Evolutionary conservation across 2,329 filamentous ascomycete species (phyloP), one percentile per base, ranked within the genome.

Genomic region (Ophiostoma sp.): DNA sequence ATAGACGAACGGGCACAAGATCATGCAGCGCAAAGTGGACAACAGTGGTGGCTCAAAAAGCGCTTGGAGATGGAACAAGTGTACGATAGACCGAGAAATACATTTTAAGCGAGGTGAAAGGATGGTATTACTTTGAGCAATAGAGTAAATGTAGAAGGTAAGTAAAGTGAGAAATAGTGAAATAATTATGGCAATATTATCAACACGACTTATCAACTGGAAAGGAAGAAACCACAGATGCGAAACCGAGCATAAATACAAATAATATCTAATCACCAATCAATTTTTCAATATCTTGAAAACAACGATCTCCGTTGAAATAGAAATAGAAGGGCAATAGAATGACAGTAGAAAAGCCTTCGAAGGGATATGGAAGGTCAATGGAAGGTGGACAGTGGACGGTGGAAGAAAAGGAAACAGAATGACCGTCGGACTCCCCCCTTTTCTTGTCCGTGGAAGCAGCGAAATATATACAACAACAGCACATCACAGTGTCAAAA

Each of bases 381-480:
- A 64, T 64, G 19, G 59, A 55, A 55, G 50, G 50, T 55, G 50
- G 50, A 55, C 11, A 6, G 15, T 28, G 50, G 50, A 17, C n/a
- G 2, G 12, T 33, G 28, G 45, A 52, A 50, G 19, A 31, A 31
- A 25, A n/a, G 17, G 7, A 50, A 33, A 31, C 2, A n/a, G 12
- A 45, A 50, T 5, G 45, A 12, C 50, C 68, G 33, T 22, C 68
- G 68, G 68, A 70, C 50, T 59, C 50, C 68, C 68, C 68, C 68
- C 25, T 70, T 36, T 42, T 69, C 11, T 48, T 55, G 45, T 69
- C 66, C 66, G 66, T 55, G 19, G 64, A 69, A 52, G 28, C 28
- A 55, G 11, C 28, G 15, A 50, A 33, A 8, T 31, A 68, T 19
- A 50, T 48, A 31, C 39, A n/a, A 28, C 22, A 48, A 31, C 22